These are phyloP conservation scores for Fusarium annulatum DNA, from an alignment of 2,329 filamentous ascomycete genomes.

Conservation along the genomic window DNA sequence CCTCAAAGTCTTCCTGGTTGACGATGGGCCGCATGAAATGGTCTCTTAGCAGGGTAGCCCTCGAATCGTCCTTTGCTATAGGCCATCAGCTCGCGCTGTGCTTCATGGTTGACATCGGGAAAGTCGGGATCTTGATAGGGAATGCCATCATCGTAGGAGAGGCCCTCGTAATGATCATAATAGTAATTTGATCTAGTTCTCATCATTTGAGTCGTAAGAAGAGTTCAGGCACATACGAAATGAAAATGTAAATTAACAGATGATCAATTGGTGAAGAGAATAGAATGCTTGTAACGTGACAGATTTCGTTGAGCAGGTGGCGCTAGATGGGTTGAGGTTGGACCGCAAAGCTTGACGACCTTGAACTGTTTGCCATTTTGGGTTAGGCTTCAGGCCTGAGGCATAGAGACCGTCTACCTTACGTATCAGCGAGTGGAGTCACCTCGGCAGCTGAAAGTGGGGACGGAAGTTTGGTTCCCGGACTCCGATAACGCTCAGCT, in stretches of 20 bases:
- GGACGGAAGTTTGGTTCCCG: slow-evolving; percentile 1
- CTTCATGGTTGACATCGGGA: accelerated
- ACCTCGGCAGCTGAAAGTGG: not conserved
- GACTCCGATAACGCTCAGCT: not conserved
- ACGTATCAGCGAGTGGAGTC: not conserved
- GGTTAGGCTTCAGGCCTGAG: accelerated
- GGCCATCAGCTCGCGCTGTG: not conserved
- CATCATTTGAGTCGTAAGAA: not conserved
- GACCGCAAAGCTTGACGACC: not conserved
- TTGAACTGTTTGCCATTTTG: not conserved
- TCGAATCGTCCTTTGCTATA: accelerated
- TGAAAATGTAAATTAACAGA: not conserved
- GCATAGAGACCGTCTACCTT: no score
- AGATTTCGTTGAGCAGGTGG: not conserved
- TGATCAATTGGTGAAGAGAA: no score
- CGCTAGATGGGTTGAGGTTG: not conserved
- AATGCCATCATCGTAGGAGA: not conserved
- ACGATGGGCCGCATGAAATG: slow-evolving; percentile 64
- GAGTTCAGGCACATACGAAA: no score
- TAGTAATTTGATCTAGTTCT: not conserved
- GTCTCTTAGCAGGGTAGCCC: slow-evolving; percentile 37
- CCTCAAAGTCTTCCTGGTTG: slow-evolving; percentile 66
- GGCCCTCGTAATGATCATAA: not conserved
- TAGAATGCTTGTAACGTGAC: not conserved
- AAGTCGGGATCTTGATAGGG: not conserved